Percentiles rank a stretch among this genome's conserved stretches.
Conservation (phyloP, 2,329 filamentous ascomycete species). For the Pseudocercospora macadamiae region DNA sequence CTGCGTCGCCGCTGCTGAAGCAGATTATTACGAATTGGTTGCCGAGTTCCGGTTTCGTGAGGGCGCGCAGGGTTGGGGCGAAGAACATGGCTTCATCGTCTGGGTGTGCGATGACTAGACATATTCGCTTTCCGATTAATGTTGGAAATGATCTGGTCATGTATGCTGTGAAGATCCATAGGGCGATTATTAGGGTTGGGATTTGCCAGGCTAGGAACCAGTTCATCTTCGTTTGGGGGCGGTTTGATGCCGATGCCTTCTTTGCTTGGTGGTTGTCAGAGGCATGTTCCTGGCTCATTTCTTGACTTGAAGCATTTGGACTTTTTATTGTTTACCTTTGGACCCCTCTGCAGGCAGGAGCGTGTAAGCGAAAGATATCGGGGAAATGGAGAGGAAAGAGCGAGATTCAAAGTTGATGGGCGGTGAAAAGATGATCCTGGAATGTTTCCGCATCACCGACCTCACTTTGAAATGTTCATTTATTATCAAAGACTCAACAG, state of each 20-base stretch:
- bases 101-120: slow-evolving; percentile 91
- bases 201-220: slow-evolving; percentile 43
- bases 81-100: slow-evolving; percentile 99
- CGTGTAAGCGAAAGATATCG: neutral
- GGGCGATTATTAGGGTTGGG: slow-evolving; percentile 45
- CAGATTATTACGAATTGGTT: slow-evolving; percentile 96
- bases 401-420: too few species aligned
- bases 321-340: neutral
- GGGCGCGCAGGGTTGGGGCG: slow-evolving; percentile 80
- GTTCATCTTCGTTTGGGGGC: slow-evolving; percentile 40
- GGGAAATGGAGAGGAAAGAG: neutral
- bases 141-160: slow-evolving; percentile 60
- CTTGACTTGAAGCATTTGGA: neutral
- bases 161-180: slow-evolving; percentile 54
- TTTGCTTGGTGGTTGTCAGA: neutral
- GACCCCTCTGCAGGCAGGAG: too few species aligned
- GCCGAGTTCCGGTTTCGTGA: slow-evolving; percentile 75
- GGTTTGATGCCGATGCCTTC: neutral
- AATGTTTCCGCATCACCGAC: too few species aligned
- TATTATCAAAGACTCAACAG: too few species aligned
- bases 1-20: slow-evolving; percentile 86
- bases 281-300: slow-evolving; percentile 13
- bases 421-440: too few species aligned
- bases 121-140: slow-evolving; percentile 81
- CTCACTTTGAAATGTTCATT: too few species aligned